Evolutionary conservation across 306 rosid genomes (phyloP).

Genomic region (Gynostemma pentaphyllum): DNA sequence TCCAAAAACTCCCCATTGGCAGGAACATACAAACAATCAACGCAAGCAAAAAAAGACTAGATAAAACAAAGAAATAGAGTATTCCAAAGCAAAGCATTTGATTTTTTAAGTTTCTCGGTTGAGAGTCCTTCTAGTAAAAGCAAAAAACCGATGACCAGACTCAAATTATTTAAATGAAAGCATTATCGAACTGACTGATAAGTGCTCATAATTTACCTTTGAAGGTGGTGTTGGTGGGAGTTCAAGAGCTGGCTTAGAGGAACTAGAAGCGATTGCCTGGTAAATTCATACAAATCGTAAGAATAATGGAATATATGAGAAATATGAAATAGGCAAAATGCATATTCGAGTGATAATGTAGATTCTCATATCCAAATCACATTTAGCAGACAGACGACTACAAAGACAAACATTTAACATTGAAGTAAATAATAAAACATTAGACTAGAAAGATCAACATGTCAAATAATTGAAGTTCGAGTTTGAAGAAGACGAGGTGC

Average conservation of each 20-base stretch:
- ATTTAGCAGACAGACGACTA: too few species aligned
- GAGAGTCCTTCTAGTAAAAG: too few species aligned
- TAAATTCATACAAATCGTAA: neutral
- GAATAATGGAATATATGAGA: neutral
- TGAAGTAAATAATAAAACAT: neutral
- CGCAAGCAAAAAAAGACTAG: too few species aligned
- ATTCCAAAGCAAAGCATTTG: too few species aligned
- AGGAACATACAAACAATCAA: too few species aligned
- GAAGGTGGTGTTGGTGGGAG: slow-evolving; percentile 47
- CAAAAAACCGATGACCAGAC: neutral
- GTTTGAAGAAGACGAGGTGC: neutral
- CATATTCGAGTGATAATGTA: neutral
- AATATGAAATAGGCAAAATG: neutral
- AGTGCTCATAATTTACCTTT: slow-evolving; percentile 35
- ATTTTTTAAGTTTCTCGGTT: too few species aligned
- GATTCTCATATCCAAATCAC: neutral
- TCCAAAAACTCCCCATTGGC: too few species aligned
- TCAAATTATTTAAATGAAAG: neutral
- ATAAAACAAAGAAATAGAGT: too few species aligned
- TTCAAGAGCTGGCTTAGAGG: slow-evolving; percentile 37
- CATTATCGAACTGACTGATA: neutral
- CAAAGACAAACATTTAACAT: neutral
- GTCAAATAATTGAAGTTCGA: neutral
- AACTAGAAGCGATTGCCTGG: slow-evolving; percentile 44
- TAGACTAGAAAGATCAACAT: neutral